Base-by-base conservation (phyloP, 1,284 basidiomycete species). In the Sanghuangporus baumii region DNA sequence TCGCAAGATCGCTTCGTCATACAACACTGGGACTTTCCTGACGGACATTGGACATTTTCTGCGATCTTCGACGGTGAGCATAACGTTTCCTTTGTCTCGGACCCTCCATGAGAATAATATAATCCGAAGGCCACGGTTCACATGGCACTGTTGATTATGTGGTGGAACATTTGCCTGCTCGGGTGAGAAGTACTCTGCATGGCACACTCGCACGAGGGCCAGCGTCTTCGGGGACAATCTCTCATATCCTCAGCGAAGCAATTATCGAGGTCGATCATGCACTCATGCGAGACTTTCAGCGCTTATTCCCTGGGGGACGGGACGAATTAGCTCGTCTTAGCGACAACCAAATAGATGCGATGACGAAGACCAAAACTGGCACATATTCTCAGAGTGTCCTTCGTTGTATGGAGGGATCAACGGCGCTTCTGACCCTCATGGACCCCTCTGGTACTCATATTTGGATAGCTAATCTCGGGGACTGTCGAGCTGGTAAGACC, bases 391-490 rank as follows among this genome's bases (percentile, higher is more conserved):
- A 69, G 20, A 72, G 75, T 36, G 73, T 78, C 58, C 69, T 77
- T 37, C 77, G 79, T 36, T 84, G 82, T 69, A 81, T 86, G 65
- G 79, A 85, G 48, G 87, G 87, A 34, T 77, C 79, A n/a, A 88
- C 87, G 0, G 81, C 81, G 23, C 74, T 89, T 38, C 69, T 87
- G 47, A 76, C 84, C 20, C 71, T 88, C 41, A 71, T 80, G 41
- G 84, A 88, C 71, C 81, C 84, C 4, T 65, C 69, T 9, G 76
- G 72, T 57, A 75, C 73, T 57, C 79, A 84, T 66, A 66, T 89
- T 11, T 88, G 86, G 86, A 74, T 87, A 43, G 82, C 80, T n/a
- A 87, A 84, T 71, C 74, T 89, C 38, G 86, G 86, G 14, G 82
- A 88, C 70, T 85, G 84, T 67, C 79, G 81, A 69, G 86, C 86